Evolutionary conservation across 306 rosid genomes (phyloP), one percentile per base, ranked within the genome.

Genomic region (Boehmeria nivea): DNA sequence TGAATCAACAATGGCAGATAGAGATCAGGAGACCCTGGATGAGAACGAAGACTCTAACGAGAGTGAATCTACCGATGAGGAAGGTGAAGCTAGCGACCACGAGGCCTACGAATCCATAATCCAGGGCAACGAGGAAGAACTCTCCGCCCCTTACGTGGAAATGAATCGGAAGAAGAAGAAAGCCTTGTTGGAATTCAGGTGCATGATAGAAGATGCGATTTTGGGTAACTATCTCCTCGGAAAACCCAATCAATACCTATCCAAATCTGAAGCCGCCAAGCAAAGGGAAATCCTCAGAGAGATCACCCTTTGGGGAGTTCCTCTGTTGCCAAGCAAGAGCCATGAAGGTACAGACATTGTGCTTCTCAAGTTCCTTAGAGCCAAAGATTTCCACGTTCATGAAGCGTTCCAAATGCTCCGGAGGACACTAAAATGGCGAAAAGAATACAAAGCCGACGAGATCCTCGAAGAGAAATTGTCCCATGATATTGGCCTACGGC

Each of bases 321-420:
- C 99, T 17, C 75, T 87, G 53, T 55, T 87, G 43, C 93, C 96
- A 2, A 87, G 96, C 51, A 84, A 82, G 80, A 78, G 75, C 47
- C 84, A 91, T 18, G 77, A 83, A 42, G 93, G 87, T 2, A 84
- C 89, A 0, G 87, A 87, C 34, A 23, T 76, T 47, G 59, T 91
- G 25, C 68, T 91, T 12, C 69, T 46, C 43, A 91, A 84, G 51
- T 90, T 90, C 81, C 70, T 90, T 54, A 84, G 70, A 61, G 91
- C 87, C 37, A 82, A 65, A 48, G 95, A 78, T 34, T 90, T 43
- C 66, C 77, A 59, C 44, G 88, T 81, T 4, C 16, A n/a, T 0
- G 94, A 82, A 0, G 89, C 96, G 6, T 87, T 80, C 10, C 79
- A 77, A 8, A 82, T 91, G 96, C 81, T 91, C 0, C 65, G 71